Evolutionary conservation across 129 eudicot genomes (phyloP), one percentile per base, ranked within the genome.

Genomic region (Calendula officinalis): DNA sequence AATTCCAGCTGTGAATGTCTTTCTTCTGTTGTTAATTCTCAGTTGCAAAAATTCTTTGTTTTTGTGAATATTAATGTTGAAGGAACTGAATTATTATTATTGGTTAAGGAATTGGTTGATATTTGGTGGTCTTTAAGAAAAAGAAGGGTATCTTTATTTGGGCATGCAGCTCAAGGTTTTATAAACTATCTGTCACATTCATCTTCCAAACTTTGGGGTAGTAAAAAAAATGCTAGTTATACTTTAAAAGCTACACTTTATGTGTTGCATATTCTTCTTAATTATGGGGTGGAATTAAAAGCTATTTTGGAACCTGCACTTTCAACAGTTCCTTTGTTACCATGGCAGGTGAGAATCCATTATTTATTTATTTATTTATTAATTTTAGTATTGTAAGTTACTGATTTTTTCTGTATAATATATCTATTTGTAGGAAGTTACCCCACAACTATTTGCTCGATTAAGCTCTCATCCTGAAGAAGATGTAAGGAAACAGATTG

Each of bases 381-480:
- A 22, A n/a, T 38, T 46, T 72, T 52, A 49, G 27, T 46, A 27
- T 57, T 41, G n/a, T 39, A 50, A 8, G 22, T 57, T 44, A 57
- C 47, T 41, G 10, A 22, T 22, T 27, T 45, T 50, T 58, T 64
- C 80, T 84, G 65, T 81, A 56, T 22, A 2, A 12, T 43, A 50
- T 73, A 45, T 64, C 66, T 48, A 16, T 64, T 67, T 81, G 89
- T 72, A 94, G 99, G 99, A 94, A 70, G 79, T 94, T 58, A 89
- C 86, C 15, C 96, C 99, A 47, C 99, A 94, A 76, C 77, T 94
- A 51, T 94, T 94, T 80, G 89, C 99, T 64, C 95, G 95, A 14
- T 76, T 94, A 83, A 86, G 97, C 71, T 88, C 97, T 75, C 99
- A 94, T 78, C 97, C 99, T 55, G 99, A 94, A 74, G 84, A 80